Conservation (phyloP, 2,329 filamentous ascomycete species). For the Epichloe scottii region DNA sequence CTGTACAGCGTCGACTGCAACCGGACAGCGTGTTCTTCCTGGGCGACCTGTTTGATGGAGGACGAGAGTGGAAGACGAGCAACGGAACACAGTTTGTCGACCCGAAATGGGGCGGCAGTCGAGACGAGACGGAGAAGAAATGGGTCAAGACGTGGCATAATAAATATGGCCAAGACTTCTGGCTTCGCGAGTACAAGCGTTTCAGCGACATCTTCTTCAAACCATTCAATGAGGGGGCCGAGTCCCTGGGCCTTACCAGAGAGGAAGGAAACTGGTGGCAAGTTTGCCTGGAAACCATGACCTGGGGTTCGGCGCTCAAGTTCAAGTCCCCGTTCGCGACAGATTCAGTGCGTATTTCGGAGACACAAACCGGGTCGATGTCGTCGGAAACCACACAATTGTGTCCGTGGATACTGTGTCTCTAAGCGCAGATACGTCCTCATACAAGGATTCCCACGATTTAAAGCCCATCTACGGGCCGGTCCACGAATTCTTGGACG, state of each 20-base stretch:
- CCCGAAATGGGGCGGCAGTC: constrained; percentile 41
- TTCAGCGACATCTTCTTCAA: constrained; percentile 79
- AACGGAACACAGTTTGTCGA: constrained; percentile 43
- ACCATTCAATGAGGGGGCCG: constrained; percentile 49
- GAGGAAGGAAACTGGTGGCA: constrained; percentile 65
- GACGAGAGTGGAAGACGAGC: constrained; percentile 80
- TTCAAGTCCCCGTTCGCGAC: constrained; percentile 68
- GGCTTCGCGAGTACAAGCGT: constrained; percentile 74
- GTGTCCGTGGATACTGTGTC: constrained; percentile 86
- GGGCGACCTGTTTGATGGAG: constrained; percentile 90
- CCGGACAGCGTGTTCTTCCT: constrained; percentile 86
- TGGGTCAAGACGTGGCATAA: constrained; percentile 55
- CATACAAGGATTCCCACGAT: constrained; percentile 37
- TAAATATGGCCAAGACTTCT: constrained; percentile 69
- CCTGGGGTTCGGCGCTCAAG: constrained; percentile 74
- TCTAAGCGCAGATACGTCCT: constrained; percentile 56
- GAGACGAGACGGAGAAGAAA: constrained; percentile 38
- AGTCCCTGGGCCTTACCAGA: constrained; percentile 43
- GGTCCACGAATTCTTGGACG: constrained; percentile 61
- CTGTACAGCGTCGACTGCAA: constrained; percentile 61
- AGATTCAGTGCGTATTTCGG: constrained; percentile 85
- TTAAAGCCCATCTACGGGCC: constrained; percentile 59
- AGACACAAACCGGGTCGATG: constrained; percentile 77
- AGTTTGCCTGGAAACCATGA: constrained; percentile 93
- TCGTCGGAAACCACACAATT: constrained; percentile 90